Base-by-base conservation (phyloP, 2,329 filamentous ascomycete genomes). In the Lachnellula subtilissima region DNA sequence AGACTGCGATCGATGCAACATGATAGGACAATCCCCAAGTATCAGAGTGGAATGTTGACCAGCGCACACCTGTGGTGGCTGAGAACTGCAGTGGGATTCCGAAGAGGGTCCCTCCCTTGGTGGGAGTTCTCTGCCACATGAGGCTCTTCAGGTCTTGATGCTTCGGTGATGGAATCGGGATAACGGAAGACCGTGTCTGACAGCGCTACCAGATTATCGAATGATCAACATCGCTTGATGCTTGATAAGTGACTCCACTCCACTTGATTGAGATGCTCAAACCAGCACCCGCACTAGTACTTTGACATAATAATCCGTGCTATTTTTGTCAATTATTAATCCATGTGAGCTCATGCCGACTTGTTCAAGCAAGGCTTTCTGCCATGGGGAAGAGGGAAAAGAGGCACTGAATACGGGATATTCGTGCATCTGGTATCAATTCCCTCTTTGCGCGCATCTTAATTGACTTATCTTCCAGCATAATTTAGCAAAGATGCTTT, bases 101-200 rank as follows among this genome's bases (percentile, higher is more conserved):
- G 23, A 48, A 39, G 25, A 37, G 12, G 52, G 39, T 22, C 19
- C 19, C 19, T 32, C n/a, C 19, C 42, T 22, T 45, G n/a, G 19
- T 19, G 42, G 19, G 42, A 11, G 19, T 56, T 56, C 35, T 28
- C n/a, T 54, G 52, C 52, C 15, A 49, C 54, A 32, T 55, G 49
- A 53, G 56, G 50, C 50, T 53, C 53, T 55, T 46, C 46, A 53
- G 50, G 46, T 53, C 53, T 36, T 37, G 49, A 37, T 45, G 42
- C 32, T 53, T 53, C 47, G 55, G 46, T 22, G 39, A 23, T 43
- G 14, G 25, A 52, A 43, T 54, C 55, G 55, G 55, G 37, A 37
- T 22, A 57, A 57, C 45, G 5, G 39, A 15, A 23, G 42, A 15
- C 55, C 55, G 52, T 32, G 28, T 57, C 55, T 57, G 50, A 57